A percentile compares a stretch with the other conserved stretches of the same genome.
Evolutionary conservation across 805 yeast species (phyloP).

Genomic region (Ogataea minuta): DNA sequence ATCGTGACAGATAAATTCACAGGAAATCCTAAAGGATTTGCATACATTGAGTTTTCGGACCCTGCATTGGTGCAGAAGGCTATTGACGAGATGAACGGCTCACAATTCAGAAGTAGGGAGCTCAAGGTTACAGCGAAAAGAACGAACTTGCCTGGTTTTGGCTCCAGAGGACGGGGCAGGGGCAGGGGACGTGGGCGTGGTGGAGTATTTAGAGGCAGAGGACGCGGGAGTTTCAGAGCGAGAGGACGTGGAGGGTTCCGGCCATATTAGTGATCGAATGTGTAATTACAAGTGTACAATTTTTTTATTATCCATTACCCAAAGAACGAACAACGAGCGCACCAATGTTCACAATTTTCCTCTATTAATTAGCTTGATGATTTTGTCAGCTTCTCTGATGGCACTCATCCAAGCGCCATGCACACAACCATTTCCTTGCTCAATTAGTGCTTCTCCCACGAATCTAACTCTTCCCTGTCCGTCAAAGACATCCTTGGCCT

Average conservation of each 20-base stretch:
- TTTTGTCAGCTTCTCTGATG: constrained; percentile 41
- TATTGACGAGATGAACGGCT: constrained; percentile 56
- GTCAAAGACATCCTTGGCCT: constrained; percentile 41
- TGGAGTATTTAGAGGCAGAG: constrained; percentile 20
- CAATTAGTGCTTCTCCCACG: constrained; percentile 56
- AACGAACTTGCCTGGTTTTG: constrained; percentile 76
- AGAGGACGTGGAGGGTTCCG: constrained; percentile 27
- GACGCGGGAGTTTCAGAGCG: constrained; percentile 26
- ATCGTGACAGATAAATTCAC: constrained; percentile 69
- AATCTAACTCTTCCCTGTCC: constrained; percentile 43
- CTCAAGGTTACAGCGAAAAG: constrained; percentile 75
- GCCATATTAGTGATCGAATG: constrained; percentile 29
- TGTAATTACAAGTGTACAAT: constrained; percentile 7
- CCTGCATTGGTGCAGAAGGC: constrained; percentile 64
- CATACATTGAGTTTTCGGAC: constrained; percentile 80
- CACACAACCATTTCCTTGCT: constrained; percentile 55
- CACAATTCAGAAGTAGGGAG: constrained; percentile 63
- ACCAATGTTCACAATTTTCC: constrained; percentile 21
- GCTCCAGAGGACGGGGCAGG: constrained; percentile 48
- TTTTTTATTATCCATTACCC: neutral
- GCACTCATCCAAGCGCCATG: constrained; percentile 60
- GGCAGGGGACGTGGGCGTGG: constrained; percentile 34
- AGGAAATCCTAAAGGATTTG: constrained; percentile 85
- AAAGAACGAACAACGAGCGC: neutral
- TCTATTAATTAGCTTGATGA: constrained; percentile 23